Evolutionary conservation across 352 stramenopile species (phyloP), one percentile per base, ranked within the genome.

Genomic region (Globisporangium mamillatum): DNA sequence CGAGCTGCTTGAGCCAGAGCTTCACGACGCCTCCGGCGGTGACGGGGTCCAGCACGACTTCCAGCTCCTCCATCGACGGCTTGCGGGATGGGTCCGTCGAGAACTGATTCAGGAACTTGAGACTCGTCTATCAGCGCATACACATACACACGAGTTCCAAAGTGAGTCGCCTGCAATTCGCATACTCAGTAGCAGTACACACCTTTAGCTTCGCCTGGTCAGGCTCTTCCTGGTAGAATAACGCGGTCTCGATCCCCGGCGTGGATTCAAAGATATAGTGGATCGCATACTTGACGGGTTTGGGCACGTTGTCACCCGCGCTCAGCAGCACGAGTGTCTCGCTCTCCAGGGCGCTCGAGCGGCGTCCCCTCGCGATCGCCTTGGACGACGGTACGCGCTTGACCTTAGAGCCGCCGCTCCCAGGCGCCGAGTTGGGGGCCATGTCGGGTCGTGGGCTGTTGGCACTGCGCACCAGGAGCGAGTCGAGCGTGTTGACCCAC

Each of bases 251-350:
- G 53, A 94, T 92, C 3, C 86, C 86, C 41, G 86, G 84, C 16
- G 77, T 83, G 38, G 84, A 93, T 56, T 94, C 80, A 63, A 91
- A 93, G 52, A 94, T 94, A 67, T 90, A 94, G 53, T 94, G 83
- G 66, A 94, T 90, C 36, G 83, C 81, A 46, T 77, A 78, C 18
- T 83, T 72, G 48, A 90, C 73, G 3, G 84, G 76, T 36, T 77
- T 81, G 7, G 86, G 86, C 6, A 94, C 75, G 24, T 68, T 66
- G 32, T 93, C 83, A 16, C 75, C 71, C 2, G 80, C 64, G 1
- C 75, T 68, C 1, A 70, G 61, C 1, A 91, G 32, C 27, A 94
- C 78, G 2, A 73, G 62, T 2, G 66, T 87, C 64, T 88, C 81
- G 25, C 72, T 81, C 44, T 87, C 77, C 10, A 88, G 52, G 44